A percentile compares a stretch with the other conserved stretches of the same genome.
Evolutionary conservation across 2,329 filamentous ascomycete genomes (phyloP).

Genomic region (Fusarium nygamai): DNA sequence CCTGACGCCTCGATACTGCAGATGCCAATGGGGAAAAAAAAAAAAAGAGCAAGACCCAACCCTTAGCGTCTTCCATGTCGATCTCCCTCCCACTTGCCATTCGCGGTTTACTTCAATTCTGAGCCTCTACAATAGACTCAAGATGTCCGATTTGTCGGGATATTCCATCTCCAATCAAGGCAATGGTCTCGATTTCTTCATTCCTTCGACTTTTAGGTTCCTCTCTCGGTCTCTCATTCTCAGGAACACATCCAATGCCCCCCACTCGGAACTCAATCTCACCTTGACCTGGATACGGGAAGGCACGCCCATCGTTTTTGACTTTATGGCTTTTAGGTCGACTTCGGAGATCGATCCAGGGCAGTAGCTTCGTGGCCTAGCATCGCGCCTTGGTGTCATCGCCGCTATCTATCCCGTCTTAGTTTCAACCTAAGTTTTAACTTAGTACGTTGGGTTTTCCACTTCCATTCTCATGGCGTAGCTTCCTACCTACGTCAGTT

Average conservation of each 20-base stretch:
- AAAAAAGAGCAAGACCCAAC: slow-evolving; percentile 20
- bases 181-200: not conserved
- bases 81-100: slow-evolving; percentile 34
- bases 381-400: slow-evolving; percentile 35
- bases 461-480: slow-evolving; percentile 19
- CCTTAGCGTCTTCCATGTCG: slow-evolving; percentile 39
- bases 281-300: not conserved
- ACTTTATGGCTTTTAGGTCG: slow-evolving; percentile 1
- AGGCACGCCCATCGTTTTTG: slow-evolving; percentile 10
- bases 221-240: not conserved
- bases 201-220: not conserved
- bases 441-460: slow-evolving; percentile 10
- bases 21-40: slow-evolving; percentile 30
- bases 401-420: slow-evolving; percentile 23
- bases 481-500: not conserved
- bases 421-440: slow-evolving; percentile 20
- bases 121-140: not conserved
- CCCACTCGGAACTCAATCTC: not conserved
- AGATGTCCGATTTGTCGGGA: slow-evolving; percentile 14
- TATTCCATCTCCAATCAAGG: slow-evolving; percentile 17
- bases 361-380: slow-evolving; percentile 18
- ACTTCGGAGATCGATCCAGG: slow-evolving; percentile 12
- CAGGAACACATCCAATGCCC: not conserved
- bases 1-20: slow-evolving; percentile 12
- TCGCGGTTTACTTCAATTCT: slow-evolving; percentile 18